Evolutionary conservation across 257 asterid species (phyloP).

Genomic region (Jaltomata sinuosa): DNA sequence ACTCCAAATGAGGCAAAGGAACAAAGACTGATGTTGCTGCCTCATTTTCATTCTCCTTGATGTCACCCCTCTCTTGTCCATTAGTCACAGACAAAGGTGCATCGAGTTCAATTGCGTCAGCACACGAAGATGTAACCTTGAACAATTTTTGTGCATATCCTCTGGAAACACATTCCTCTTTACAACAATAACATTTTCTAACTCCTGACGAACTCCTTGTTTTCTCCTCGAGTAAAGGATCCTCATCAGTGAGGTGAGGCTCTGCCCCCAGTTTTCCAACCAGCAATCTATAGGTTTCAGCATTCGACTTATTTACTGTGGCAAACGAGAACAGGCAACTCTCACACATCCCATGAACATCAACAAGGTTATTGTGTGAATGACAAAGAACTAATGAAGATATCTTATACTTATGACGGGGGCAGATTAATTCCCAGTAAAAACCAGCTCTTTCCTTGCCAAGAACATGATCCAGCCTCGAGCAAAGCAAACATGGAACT

Average conservation of each 20-base stretch:
- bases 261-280: constrained; percentile 37
- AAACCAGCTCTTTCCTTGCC: constrained; percentile 45
- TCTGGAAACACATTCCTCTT: constrained; percentile 27
- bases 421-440: constrained; percentile 62
- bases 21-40: background rate
- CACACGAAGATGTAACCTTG: constrained; percentile 15
- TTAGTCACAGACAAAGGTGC: constrained; percentile 9
- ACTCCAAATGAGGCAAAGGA: constrained; percentile 23
- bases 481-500: constrained; percentile 76
- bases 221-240: constrained; percentile 11
- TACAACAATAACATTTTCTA: constrained; percentile 48
- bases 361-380: constrained; percentile 43
- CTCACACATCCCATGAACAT: constrained; percentile 51
- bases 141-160: constrained; percentile 12
- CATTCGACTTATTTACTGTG: constrained; percentile 34
- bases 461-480: constrained; percentile 75
- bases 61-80: constrained; percentile 10
- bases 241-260: constrained; percentile 12
- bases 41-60: constrained; percentile 15
- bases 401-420: constrained; percentile 45
- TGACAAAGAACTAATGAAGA: constrained; percentile 50
- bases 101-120: constrained; percentile 16
- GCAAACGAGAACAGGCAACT: constrained; percentile 50
- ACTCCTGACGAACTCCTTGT: background rate
- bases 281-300: constrained; percentile 36